Evolutionary conservation across 2,329 filamentous ascomycete genomes (phyloP).

Genomic region (Xylariaceae sp.): DNA sequence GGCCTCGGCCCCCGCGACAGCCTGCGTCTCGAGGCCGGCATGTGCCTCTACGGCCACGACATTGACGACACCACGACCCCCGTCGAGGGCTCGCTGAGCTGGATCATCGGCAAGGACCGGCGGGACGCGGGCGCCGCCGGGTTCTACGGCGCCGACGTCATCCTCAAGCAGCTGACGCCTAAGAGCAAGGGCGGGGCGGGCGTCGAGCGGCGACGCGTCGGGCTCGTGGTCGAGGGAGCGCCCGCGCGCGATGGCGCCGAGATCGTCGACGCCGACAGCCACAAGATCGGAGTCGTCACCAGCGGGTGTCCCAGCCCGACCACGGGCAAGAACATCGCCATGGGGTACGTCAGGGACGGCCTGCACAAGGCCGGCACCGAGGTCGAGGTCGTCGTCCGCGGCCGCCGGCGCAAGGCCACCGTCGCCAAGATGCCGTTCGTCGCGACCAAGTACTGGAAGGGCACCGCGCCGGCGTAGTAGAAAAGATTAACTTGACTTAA

Average conservation of each 20-base stretch:
- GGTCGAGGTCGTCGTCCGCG: conserved; percentile 75
- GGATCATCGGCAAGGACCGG: conserved; percentile 84
- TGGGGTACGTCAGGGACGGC: conserved; percentile 86
- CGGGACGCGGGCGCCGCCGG: conserved; percentile 49
- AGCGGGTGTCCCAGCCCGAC: conserved; percentile 89
- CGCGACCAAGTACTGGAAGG: conserved; percentile 73
- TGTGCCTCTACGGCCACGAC: conserved; percentile 99
- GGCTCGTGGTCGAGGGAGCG: conserved; percentile 80
- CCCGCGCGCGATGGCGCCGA: conserved; percentile 88
- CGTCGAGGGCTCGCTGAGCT: conserved; percentile 61
- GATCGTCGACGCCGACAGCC: conserved; percentile 62
- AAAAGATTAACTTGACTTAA: no score
- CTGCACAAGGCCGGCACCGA: conserved; percentile 84
- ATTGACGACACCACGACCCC: conserved; percentile 75
- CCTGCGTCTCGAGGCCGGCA: conserved; percentile 90
- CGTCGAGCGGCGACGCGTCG: conserved; percentile 74
- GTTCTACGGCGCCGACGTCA: conserved; percentile 82
- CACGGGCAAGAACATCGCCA: conserved; percentile 88
- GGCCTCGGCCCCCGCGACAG: conserved; percentile 91
- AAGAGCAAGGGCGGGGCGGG: conserved; percentile 73
- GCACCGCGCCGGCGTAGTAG: conserved; percentile 23
- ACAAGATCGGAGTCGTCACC: conserved; percentile 78
- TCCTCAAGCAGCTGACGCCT: conserved; percentile 75
- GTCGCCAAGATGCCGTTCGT: conserved; percentile 92
- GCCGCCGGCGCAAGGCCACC: conserved; percentile 72